These are phyloP conservation scores for Spiraea crenata DNA, from an alignment of 331 rosid genomes.

Conservation along the genomic window DNA sequence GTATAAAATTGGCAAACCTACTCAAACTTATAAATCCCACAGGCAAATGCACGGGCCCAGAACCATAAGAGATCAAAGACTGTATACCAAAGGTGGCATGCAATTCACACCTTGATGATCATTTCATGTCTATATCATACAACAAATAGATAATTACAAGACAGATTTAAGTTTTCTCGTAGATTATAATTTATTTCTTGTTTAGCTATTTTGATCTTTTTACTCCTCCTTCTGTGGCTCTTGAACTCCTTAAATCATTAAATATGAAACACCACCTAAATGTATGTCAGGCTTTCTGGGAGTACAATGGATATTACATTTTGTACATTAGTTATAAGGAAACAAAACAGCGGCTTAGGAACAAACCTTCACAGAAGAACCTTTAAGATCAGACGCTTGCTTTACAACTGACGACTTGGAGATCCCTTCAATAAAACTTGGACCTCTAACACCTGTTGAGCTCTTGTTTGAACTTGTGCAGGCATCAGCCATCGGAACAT, in stretches of 20 bases:
- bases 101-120: constrained; percentile 3
- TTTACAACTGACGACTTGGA: constrained; percentile 87
- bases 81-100: not conserved
- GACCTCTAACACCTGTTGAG: constrained; percentile 54
- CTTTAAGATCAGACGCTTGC: constrained; percentile 82
- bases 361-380: constrained; percentile 89
- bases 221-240: constrained; percentile 6
- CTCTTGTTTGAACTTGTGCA: constrained; percentile 58
- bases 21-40: constrained; percentile 2
- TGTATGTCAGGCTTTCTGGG: not conserved
- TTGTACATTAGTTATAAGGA: not conserved
- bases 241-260: not conserved
- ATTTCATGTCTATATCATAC: not conserved
- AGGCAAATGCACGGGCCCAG: constrained; percentile 1
- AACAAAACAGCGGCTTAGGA: constrained; percentile 21
- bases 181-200: not conserved
- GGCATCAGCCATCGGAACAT: constrained; percentile 95
- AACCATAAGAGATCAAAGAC: constrained; percentile 8
- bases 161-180: not conserved
- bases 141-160: not conserved
- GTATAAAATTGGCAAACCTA: not conserved
- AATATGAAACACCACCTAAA: not conserved
- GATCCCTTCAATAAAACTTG: constrained; percentile 90
- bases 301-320: not conserved
- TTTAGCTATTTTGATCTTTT: not conserved